Evolutionary conservation across 495 filamentous ascomycete genomes (phyloP), one percentile per base, ranked within the genome.

Genomic region (Cercophora sp.): DNA sequence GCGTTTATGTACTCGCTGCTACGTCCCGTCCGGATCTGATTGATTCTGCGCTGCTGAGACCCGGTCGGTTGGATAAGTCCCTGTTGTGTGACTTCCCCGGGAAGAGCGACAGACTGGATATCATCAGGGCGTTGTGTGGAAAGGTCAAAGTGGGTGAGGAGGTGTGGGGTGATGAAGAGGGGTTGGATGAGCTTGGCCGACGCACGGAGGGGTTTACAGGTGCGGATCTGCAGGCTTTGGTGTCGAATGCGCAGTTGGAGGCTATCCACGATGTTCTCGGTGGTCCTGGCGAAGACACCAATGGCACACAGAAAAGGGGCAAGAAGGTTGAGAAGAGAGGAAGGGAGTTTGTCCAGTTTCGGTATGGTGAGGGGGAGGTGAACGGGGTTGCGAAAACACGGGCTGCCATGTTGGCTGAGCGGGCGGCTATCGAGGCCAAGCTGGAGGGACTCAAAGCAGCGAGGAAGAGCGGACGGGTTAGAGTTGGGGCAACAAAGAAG

Each of bases 171-270:
- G 69, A 68, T 0, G 67, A 72, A 2, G 73, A 76, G 4, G 75
- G 70, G n/a, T 47, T 88, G 8, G 52, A 51, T 1, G 88, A 93
- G 55, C 78, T 97, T 9, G 92, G 89, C 1, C 70, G 71, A 2
- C 69, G 79, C 34, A 96, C 92, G 0, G 88, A 90, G 53, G 93
- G 93, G n/a, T 96, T 93, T 64, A 89, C 88, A 0, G 93, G 93
- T 1, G 93, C 93, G 0, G 93, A 98, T 75, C 72, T 98, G 15
- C 94, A 96, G 67, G 93, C 93, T 0, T 80, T 98, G 8, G 81
- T 97, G 13, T 96, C 94, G 52, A 97, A 98, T 57, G 93, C 93
- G 4, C 93, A 98, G 67, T 76, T 98, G 5, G 94, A 97, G 68
- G 93, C 93, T 22, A 94, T 98, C 51, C 93, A 98, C 55, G 91